Evolutionary conservation across 2,329 filamentous ascomycete species (phyloP).

Genomic region (Metarhizium rileyi): DNA sequence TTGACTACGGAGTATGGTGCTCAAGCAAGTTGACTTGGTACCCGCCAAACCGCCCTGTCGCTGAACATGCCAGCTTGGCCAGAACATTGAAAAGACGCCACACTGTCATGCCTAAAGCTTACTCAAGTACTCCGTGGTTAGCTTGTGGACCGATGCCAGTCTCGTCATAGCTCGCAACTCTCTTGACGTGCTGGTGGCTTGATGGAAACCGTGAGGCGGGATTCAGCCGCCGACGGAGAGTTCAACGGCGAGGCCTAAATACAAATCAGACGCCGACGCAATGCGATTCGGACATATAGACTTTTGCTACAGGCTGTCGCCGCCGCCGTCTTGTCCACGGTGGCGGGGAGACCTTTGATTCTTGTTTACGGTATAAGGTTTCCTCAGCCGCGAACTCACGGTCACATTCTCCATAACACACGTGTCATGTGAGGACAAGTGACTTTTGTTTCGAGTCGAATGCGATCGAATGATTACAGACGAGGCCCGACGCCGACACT

Average conservation of each 20-base stretch:
- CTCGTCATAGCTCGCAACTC: constrained; percentile 2
- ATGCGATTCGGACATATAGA: neutral
- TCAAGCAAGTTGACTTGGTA: neutral
- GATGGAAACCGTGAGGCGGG: neutral
- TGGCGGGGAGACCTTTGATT: neutral
- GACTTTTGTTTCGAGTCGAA: neutral
- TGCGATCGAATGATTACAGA: neutral
- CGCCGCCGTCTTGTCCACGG: neutral
- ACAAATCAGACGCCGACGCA: neutral
- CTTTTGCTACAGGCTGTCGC: neutral
- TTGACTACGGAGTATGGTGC: neutral
- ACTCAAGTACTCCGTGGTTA: neutral
- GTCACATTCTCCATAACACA: neutral
- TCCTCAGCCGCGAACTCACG: neutral
- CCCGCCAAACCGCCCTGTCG: neutral
- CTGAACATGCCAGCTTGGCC: neutral
- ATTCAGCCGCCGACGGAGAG: neutral
- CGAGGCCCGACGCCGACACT: neutral
- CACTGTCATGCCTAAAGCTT: constrained; percentile 4
- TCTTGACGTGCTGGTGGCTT: neutral
- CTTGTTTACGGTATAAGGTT: neutral
- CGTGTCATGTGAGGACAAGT: neutral
- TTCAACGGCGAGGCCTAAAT: neutral
- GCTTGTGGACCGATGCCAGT: neutral
- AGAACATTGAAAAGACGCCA: neutral